Percentiles rank a stretch among this genome's conserved stretches.
Evolutionary conservation across 2,329 filamentous ascomycete species (phyloP).

Genomic region (Hawksworthiomyces lignivorus): DNA sequence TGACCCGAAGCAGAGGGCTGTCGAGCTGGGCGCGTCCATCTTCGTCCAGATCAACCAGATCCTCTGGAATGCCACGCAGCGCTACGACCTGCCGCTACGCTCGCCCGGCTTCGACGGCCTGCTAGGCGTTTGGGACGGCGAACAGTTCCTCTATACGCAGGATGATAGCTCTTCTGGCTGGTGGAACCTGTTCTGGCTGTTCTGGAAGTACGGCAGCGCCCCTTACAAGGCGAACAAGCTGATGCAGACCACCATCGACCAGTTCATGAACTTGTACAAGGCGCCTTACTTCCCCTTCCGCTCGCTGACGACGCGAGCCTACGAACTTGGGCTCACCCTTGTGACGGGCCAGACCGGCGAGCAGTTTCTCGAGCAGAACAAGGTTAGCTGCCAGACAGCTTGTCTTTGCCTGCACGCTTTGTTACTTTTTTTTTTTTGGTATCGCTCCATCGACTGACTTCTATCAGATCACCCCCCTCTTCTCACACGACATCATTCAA

Average conservation of each 20-base stretch:
- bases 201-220: conserved; percentile 79
- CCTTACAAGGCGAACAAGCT: conserved; percentile 67
- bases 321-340: conserved; percentile 58
- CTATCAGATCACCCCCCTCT: conserved; percentile 55
- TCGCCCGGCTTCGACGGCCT: conserved; percentile 42
- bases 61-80: conserved; percentile 62
- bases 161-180: conserved; percentile 55
- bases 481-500: conserved; percentile 77
- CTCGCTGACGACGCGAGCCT: conserved; percentile 61
- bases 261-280: conserved; percentile 75
- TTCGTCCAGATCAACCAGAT: conserved; percentile 83
- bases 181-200: conserved; percentile 72
- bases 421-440: background rate
- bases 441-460: no score
- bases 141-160: conserved; percentile 61
- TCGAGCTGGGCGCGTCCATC: conserved; percentile 87
- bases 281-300: conserved; percentile 76
- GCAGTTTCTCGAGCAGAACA: conserved; percentile 61
- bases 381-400: conserved; percentile 30
- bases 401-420: no score
- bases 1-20: conserved; percentile 54
- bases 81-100: conserved; percentile 60
- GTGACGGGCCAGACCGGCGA: conserved; percentile 65
- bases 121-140: conserved; percentile 80
- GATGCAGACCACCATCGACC: conserved; percentile 61